Evolutionary conservation across 2,329 filamentous ascomycete species (phyloP), one percentile per base, ranked within the genome.

Genomic region (Cladobotryum mycophilum): DNA sequence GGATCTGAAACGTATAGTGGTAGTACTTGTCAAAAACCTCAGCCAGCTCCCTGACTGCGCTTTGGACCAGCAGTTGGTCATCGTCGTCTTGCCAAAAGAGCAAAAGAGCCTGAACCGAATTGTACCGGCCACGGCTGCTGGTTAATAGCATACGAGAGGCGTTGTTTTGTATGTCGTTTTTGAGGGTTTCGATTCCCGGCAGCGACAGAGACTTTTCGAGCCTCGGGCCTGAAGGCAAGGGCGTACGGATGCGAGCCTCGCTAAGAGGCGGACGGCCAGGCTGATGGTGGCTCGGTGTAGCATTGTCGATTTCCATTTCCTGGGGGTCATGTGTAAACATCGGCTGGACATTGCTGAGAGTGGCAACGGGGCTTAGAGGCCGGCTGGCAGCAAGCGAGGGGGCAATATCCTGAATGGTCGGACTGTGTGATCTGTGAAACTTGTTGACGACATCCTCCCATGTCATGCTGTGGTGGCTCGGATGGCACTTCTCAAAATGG

Each of bases 401-500:
- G 30, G 72, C 69, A 41, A 78, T 73, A 20, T 79, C 76, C 52
- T 75, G 75, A 43, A 77, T 67, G 25, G 64, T 67, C 33, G 78
- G 76, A 56, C 77, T 80, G 50, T 76, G 71, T 38, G 75, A 73
- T 51, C 74, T 71, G 64, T 71, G 67, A 49, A 79, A 81, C 58
- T 80, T 81, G 58, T 67, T 69, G 43, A 76, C 70, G 14, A 79
- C 75, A 54, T 81, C 78, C 61, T 81, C 78, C 78, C 79, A 82
- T 11, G 76, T 80, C 76, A 81, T 77, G 56, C 76, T 76, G 56
- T 81, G 79, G 61, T 82, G 79, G 56, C 73, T 77, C 13, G 79
- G 79, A 57, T 81, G 76, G 61, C 79, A 82, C 79, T 79, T 69
- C 25, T 25, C 22, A 36, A 36, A n/a, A 36, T 9, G 41, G 46